Evolutionary conservation across 305 asterid genomes (phyloP).

Genomic region (Striga hermonthica): DNA sequence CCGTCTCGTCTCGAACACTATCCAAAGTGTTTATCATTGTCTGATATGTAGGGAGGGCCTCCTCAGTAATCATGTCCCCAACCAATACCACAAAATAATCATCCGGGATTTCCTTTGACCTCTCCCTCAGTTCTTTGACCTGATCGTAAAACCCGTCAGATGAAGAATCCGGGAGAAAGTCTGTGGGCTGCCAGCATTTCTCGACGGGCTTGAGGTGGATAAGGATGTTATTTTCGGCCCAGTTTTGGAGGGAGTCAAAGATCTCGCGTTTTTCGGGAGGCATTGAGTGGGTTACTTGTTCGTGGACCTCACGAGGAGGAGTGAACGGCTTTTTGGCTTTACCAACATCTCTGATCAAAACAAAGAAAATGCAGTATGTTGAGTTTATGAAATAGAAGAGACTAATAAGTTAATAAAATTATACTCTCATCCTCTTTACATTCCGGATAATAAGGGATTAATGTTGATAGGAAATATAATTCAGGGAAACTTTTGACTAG

Average conservation of each 20-base stretch:
- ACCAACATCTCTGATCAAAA: conserved; percentile 42
- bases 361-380: background rate
- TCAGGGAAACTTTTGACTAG: too few species aligned
- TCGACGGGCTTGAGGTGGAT: conserved; percentile 64
- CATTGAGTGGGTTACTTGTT: conserved; percentile 34
- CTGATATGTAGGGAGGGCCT: too few species aligned
- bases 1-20: too few species aligned
- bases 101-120: background rate
- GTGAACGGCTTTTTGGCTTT: conserved; percentile 46
- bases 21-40: too few species aligned
- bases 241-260: conserved; percentile 48
- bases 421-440: too few species aligned
- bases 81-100: too few species aligned
- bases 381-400: too few species aligned
- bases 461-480: too few species aligned
- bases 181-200: conserved; percentile 65
- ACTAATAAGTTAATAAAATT: too few species aligned
- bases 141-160: conserved; percentile 69
- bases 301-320: conserved; percentile 29
- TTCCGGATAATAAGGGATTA: too few species aligned
- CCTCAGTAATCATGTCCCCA: too few species aligned
- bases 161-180: conserved; percentile 65
- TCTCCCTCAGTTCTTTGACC: background rate
- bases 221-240: conserved; percentile 56
- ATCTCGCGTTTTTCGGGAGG: conserved; percentile 53